Evolutionary conservation across 2,329 filamentous ascomycete species (phyloP), one percentile per base, ranked within the genome.

Genomic region (Colletotrichum sansevieriae): DNA sequence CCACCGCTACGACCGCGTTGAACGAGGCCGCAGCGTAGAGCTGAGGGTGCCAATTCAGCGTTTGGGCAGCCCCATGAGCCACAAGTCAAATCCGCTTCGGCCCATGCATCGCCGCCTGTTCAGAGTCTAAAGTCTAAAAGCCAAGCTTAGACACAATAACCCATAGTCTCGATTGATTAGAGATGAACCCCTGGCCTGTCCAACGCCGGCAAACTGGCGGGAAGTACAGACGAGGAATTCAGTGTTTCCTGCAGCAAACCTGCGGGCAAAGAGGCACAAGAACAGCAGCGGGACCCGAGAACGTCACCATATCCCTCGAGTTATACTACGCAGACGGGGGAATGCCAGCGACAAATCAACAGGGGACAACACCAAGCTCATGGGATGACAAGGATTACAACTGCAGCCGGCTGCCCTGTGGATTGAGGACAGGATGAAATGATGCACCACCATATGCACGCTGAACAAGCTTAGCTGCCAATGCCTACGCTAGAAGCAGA

Each of bases 401-500:
- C 60, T 56, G 55, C 65, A 54, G 61, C 60, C 46, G 60, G 20
- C 37, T 39, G 62, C 43, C 29, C 18, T 56, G 51, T 51, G 52
- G 41, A 44, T 20, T 29, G 47, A 37, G 47, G 37, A 44, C 29
- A 51, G 47, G 62, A 65, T 41, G 47, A 46, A 47, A 65, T 49
- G 65, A 25, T 60, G 55, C 49, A 65, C 41, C 33, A 51, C n/a
- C 15, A 43, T 15, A 55, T 65, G 47, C 65, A 65, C 43, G 62
- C 43, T 8, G 41, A 65, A 60, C 55, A 68, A 60, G 62, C 65
- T 56, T 56, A 51, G 55, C 33, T 65, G 55, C 43, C 60, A 58
- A 60, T 65, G 55, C 55, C 49, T 33, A 41, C 55, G 62, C 65
- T 51, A 68, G 65, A 68, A 68, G 49, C 62, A 65, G 55, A 68